These are phyloP conservation scores for Clonostachys rosea DNA, from an alignment of 2,329 filamentous ascomycete species.

Conservation along the genomic window DNA sequence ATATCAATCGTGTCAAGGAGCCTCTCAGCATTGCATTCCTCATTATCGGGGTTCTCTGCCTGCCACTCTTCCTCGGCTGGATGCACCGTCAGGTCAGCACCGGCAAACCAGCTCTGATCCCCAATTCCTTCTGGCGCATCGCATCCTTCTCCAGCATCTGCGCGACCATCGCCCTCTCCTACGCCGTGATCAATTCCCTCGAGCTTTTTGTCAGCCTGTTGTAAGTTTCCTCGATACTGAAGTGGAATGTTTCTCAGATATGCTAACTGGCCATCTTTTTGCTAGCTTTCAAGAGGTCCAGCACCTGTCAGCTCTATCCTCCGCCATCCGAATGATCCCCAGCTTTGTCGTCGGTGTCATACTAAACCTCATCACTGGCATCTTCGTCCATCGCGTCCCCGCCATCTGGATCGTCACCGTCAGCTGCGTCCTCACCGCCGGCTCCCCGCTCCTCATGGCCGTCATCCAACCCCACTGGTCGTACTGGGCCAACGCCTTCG, in stretches of 20 bases:
- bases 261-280: background rate
- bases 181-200: conserved; percentile 37
- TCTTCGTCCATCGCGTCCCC: conserved; percentile 36
- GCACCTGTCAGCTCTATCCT: conserved; percentile 32
- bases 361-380: conserved; percentile 35
- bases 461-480: conserved; percentile 38
- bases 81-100: conserved; percentile 39
- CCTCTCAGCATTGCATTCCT: conserved; percentile 39
- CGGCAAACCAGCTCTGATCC: conserved; percentile 50
- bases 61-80: conserved; percentile 50
- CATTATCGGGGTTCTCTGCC: conserved; percentile 28
- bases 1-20: conserved; percentile 31
- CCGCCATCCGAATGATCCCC: conserved; percentile 40
- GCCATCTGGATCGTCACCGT: conserved; percentile 30
- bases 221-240: conserved; percentile 19
- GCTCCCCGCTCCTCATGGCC: conserved; percentile 50
- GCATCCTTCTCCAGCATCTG: conserved; percentile 50
- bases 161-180: conserved; percentile 38
- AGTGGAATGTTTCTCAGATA: background rate
- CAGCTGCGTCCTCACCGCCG: conserved; percentile 33
- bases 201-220: conserved; percentile 44
- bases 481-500: conserved; percentile 45
- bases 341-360: conserved; percentile 34
- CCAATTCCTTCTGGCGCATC: conserved; percentile 59
- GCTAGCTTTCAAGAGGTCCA: conserved; percentile 46